Base-by-base conservation (phyloP, 2,329 filamentous ascomycete species). In the Chaetomium globosum region DNA sequence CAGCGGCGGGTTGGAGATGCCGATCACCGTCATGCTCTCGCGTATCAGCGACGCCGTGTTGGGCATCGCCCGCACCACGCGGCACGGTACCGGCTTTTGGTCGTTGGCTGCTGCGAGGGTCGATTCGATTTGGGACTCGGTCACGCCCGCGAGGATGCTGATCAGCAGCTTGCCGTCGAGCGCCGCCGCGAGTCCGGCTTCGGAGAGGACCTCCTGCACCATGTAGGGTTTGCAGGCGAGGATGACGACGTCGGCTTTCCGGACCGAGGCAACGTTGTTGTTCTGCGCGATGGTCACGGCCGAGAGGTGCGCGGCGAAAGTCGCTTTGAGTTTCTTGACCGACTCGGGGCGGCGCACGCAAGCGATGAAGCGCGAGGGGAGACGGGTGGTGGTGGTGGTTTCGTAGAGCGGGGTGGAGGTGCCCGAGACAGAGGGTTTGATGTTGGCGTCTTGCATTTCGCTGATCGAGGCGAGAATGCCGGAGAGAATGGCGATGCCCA, bases 11-110 rank as follows among this genome's bases (percentile, higher is more conserved):
- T 80, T 81, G 7, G 83, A 81, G 54, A 83, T 87, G 56, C 86
- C 87, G 70, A 96, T 89, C 61, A 95, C 87, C 4, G 89, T 94
- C 90, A 95, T 95, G 71, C 86, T 88, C 77, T 96, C 89, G 55
- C 91, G 81, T 65, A 96, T 89, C 57, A 91, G 83, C 30, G 88
- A 88, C 12, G 92, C 91, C 0, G 90, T 93, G 80, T 96, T 96
- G 71, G 92, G 92, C 86, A 96, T 92, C 62, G 89, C 91, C 36
- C 92, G 84, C 4, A 96, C 88, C 53, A 95, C 83, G 51, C 85
- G 81, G 76, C 86, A 90, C 9, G 19, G 23, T 16, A 36, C 39
- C 30, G 80, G 63, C 78, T 75, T 5, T 79, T 77, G 19, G 79
- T 76, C 77, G 46, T 82, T 80, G 23, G 82, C 77, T 10, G 83